phyloP scores from a whole-genome alignment of 495 filamentous ascomycete species.

The Trichoderma erinaceum region DNA sequence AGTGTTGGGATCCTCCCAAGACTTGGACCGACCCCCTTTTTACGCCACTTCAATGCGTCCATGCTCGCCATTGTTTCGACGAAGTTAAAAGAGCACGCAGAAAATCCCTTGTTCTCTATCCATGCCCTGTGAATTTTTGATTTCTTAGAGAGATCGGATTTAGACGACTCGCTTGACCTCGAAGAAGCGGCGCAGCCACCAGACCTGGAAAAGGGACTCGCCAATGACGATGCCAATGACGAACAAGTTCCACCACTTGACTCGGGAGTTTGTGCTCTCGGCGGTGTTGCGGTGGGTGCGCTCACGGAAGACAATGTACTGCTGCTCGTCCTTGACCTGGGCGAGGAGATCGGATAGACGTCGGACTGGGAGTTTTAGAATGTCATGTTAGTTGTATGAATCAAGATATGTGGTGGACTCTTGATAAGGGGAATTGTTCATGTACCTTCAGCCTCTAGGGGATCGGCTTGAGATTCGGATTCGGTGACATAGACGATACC shows the following conservation, averaged over 20 bases:
- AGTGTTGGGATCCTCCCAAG: neutral
- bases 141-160: neutral
- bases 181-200: slow-evolving; percentile 98
- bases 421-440: neutral
- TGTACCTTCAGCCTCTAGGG: slow-evolving; percentile 80
- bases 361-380: slow-evolving; percentile 54
- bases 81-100: no score
- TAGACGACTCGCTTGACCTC: slow-evolving; percentile 59
- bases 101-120: neutral
- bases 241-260: slow-evolving; percentile 99
- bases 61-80: neutral
- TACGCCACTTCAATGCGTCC: neutral
- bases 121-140: neutral
- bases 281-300: slow-evolving; percentile 95
- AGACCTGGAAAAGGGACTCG: slow-evolving; percentile 95
- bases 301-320: slow-evolving; percentile 93
- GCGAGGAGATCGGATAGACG: slow-evolving; percentile 75
- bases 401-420: slow-evolving; percentile 17
- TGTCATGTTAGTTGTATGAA: neutral
- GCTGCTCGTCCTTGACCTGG: slow-evolving; percentile 94
- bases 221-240: slow-evolving; percentile 84
- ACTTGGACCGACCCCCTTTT: neutral
- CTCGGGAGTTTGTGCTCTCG: slow-evolving; percentile 92
- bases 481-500: slow-evolving; percentile 97
- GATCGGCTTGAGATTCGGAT: slow-evolving; percentile 74